Evolutionary conservation across 352 stramenopile species (phyloP).

Genomic region (Phytophthora brassicae): DNA sequence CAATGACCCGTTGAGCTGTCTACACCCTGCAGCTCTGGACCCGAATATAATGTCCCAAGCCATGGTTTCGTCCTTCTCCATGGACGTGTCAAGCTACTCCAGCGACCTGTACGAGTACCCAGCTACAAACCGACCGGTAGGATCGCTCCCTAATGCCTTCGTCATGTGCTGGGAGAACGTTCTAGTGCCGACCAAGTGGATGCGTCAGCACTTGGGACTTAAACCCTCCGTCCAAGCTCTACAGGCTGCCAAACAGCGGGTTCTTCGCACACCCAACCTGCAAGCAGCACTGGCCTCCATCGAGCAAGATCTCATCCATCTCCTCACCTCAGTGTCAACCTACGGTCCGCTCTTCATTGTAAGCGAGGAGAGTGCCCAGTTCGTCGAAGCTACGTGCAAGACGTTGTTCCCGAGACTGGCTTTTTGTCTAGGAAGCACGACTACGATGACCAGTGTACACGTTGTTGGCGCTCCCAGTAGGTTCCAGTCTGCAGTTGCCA

Average conservation of each 20-base stretch:
- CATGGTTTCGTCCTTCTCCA: slow-evolving; percentile 65
- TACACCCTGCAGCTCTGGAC: neutral
- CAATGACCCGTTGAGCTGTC: slow-evolving; percentile 4
- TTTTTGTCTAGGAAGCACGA: slow-evolving; percentile 55
- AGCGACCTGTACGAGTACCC: slow-evolving; percentile 61
- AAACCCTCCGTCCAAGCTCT: slow-evolving; percentile 42
- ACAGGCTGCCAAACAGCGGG: slow-evolving; percentile 49
- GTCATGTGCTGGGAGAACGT: slow-evolving; percentile 76
- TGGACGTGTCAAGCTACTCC: slow-evolving; percentile 59
- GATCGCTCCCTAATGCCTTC: slow-evolving; percentile 50
- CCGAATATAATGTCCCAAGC: slow-evolving; percentile 44
- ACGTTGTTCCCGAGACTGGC: slow-evolving; percentile 65
- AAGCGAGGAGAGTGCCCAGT: slow-evolving; percentile 61
- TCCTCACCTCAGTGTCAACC: slow-evolving; percentile 50
- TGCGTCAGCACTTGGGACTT: slow-evolving; percentile 54
- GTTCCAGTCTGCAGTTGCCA: slow-evolving; percentile 55
- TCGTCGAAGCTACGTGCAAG: slow-evolving; percentile 62
- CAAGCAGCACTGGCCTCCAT: slow-evolving; percentile 54
- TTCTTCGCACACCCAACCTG: slow-evolving; percentile 46
- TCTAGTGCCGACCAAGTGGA: slow-evolving; percentile 60
- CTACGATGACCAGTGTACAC: slow-evolving; percentile 56
- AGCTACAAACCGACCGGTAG: slow-evolving; percentile 21
- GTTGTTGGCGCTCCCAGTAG: slow-evolving; percentile 56
- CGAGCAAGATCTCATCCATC: slow-evolving; percentile 54
- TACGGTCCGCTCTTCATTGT: slow-evolving; percentile 66